These are phyloP conservation scores for Larix kaempferi DNA, from an alignment of 75 land plant species.

Conservation along the genomic window DNA sequence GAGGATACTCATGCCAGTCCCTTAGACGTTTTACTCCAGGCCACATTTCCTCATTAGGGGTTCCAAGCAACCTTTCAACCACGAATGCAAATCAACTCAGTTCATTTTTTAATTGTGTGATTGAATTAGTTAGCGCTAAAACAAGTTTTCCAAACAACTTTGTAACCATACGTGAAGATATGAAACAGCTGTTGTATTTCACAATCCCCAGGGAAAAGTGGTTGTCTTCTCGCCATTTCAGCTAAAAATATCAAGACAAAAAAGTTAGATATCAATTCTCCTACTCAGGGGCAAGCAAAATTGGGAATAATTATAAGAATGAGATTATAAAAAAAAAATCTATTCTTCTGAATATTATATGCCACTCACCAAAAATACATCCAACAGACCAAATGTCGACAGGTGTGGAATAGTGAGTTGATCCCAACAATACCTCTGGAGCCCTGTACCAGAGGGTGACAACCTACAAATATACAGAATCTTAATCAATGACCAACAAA, in stretches of 20 bases:
- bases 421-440: constrained; percentile 75
- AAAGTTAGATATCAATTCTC: not conserved
- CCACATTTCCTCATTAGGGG: constrained; percentile 89
- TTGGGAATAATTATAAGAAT: not conserved
- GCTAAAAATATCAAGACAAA: constrained; percentile 18
- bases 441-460: constrained; percentile 89
- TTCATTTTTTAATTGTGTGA: not conserved
- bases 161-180: constrained; percentile 48
- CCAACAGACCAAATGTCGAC: constrained; percentile 97
- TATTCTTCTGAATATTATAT: not conserved
- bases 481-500: not conserved
- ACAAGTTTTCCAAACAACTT: not conserved
- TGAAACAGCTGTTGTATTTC: constrained; percentile 68
- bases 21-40: constrained; percentile 81
- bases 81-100: not conserved
- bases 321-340: not conserved
- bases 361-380: constrained; percentile 71
- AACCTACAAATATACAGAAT: constrained; percentile 39
- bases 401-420: constrained; percentile 73
- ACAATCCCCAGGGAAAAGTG: constrained; percentile 68
- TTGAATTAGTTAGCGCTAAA: not conserved
- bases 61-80: constrained; percentile 75
- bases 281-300: not conserved
- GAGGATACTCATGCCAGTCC: constrained; percentile 98
- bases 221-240: constrained; percentile 45